Evolutionary conservation across 2,329 filamentous ascomycete genomes (phyloP).

Genomic region (Alternaria ventricosa): DNA sequence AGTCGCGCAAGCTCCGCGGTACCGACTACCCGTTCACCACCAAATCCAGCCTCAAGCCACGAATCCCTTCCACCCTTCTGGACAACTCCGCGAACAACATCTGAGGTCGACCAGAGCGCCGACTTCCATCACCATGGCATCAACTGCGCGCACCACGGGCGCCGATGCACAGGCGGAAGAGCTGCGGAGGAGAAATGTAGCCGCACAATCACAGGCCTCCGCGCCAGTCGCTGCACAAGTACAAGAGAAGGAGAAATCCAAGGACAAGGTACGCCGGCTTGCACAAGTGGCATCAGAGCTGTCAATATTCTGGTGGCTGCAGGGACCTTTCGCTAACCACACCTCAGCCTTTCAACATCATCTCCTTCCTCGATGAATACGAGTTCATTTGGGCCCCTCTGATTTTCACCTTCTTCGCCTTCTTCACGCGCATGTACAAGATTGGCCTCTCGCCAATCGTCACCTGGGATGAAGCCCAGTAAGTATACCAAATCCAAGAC

Average conservation of each 20-base stretch:
- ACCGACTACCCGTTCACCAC: conserved; percentile 21
- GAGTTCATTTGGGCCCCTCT: conserved; percentile 69
- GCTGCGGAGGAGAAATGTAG: conserved; percentile 55
- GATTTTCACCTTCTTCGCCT: conserved; percentile 66
- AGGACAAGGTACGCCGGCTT: conserved; percentile 52
- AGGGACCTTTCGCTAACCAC: conserved; percentile 22
- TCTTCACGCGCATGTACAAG: conserved; percentile 72
- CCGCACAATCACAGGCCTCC: conserved; percentile 30
- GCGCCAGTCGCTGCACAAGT: conserved; percentile 38
- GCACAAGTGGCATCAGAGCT: conserved; percentile 1
- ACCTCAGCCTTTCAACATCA: conserved; percentile 58
- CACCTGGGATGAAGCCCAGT: conserved; percentile 80
- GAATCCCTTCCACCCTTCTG: conserved; percentile 14
- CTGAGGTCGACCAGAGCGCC: background rate
- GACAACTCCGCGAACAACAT: conserved; percentile 2
- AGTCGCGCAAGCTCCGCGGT: conserved; percentile 14
- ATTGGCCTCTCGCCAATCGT: conserved; percentile 74
- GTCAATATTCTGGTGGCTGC: conserved; percentile 1
- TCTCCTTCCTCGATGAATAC: conserved; percentile 68
- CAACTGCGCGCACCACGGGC: conserved; percentile 47
- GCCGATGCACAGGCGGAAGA: conserved; percentile 52
- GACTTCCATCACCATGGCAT: conserved; percentile 32
- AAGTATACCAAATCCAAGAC: conserved; percentile 43
- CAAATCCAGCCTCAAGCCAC: conserved; percentile 21
- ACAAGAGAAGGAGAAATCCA: conserved; percentile 54